A percentile compares a stretch with the other conserved stretches of the same genome.
Evolutionary conservation across 208 protist genomes (phyloP).

Genomic region (Vickermania ingenoplastis): DNA sequence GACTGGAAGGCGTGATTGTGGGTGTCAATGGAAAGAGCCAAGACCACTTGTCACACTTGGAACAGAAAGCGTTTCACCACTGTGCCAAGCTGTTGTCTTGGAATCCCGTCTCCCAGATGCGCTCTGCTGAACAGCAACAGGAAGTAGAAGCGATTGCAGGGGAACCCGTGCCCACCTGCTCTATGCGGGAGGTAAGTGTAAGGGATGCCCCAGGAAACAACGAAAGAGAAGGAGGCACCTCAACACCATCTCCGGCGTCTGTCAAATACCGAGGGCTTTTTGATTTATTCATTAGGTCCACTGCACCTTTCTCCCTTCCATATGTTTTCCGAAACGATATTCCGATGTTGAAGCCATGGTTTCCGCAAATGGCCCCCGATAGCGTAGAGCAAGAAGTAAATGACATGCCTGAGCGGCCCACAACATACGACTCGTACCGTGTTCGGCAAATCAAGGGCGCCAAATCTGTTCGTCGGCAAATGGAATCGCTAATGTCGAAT

Average conservation of each 20-base stretch:
- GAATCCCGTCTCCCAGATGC: neutral
- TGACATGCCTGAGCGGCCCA: neutral
- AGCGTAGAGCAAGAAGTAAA: neutral
- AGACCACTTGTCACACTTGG: neutral
- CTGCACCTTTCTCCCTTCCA: neutral
- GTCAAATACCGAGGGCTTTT: neutral
- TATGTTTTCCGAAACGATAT: neutral
- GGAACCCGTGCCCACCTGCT: neutral
- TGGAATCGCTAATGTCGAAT: neutral
- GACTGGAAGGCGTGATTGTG: slow-evolving; percentile 69
- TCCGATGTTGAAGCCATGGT: neutral
- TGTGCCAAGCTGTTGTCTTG: neutral
- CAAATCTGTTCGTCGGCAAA: neutral
- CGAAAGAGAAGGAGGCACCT: neutral
- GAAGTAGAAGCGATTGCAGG: neutral
- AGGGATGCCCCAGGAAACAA: no score
- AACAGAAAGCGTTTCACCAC: neutral
- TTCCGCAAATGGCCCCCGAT: neutral
- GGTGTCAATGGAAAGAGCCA: slow-evolving; percentile 6
- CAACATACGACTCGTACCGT: neutral
- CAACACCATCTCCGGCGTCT: no score
- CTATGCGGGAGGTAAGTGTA: no score
- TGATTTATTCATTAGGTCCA: neutral
- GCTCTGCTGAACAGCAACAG: neutral
- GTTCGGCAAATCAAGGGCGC: neutral